A percentile compares a stretch with the other conserved stretches of the same genome.
Evolutionary conservation across 148 eudicot genomes (phyloP).

Genomic region (Rhododendron ferrugineum): DNA sequence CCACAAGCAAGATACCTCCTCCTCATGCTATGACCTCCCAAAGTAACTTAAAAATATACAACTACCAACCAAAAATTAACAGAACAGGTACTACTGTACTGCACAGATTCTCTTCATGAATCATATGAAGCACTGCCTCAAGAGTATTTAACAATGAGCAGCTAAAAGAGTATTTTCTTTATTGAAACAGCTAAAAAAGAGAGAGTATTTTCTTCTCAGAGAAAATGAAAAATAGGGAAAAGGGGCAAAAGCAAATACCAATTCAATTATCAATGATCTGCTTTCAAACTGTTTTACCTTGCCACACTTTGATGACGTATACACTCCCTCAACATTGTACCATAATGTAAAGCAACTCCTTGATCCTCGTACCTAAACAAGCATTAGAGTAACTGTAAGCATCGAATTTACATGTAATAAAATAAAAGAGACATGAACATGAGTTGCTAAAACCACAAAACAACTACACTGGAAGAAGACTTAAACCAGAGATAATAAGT

Average conservation of each 20-base stretch:
- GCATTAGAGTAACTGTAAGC: background rate
- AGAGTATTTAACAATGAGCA: background rate
- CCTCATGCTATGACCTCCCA: background rate
- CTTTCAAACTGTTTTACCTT: slow-evolving; percentile 37
- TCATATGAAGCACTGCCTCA: background rate
- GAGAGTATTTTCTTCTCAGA: background rate
- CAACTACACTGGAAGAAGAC: background rate
- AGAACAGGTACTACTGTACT: background rate
- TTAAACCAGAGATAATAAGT: background rate
- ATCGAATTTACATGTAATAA: background rate
- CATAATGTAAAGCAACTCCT: slow-evolving; percentile 93
- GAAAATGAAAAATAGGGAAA: slow-evolving; percentile 1
- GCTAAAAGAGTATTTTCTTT: background rate
- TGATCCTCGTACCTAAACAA: slow-evolving; percentile 62
- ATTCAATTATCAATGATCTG: background rate
- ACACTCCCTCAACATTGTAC: slow-evolving; percentile 97
- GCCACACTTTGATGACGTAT: slow-evolving; percentile 98
- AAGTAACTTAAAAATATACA: background rate
- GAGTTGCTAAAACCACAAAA: background rate
- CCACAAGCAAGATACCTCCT: background rate
- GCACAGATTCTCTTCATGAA: background rate
- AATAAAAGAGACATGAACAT: background rate
- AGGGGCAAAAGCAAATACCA: background rate
- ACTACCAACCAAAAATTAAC: background rate
- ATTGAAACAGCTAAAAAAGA: background rate